These are phyloP conservation scores for Sporobolomyces pararoseus DNA, from an alignment of 768 basidiomycete genomes.

Conservation along the genomic window DNA sequence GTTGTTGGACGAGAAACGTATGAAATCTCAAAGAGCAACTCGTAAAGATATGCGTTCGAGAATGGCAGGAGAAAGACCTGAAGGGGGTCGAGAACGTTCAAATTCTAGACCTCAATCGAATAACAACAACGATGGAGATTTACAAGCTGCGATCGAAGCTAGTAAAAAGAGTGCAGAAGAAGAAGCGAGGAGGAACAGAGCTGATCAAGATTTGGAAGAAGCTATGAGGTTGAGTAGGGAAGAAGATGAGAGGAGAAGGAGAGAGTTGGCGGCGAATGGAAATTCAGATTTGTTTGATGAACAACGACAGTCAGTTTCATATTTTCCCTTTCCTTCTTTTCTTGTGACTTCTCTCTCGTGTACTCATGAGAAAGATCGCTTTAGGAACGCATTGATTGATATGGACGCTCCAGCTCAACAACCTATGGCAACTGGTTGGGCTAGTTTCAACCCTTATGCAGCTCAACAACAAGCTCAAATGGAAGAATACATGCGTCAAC, in stretches of 20 bases:
- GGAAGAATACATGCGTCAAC: conserved; percentile 55
- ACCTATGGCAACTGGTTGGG: conserved; percentile 57
- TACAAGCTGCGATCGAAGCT: conserved; percentile 80
- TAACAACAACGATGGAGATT: conserved; percentile 69
- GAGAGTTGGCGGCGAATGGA: conserved; percentile 69
- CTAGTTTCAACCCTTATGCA: conserved; percentile 81
- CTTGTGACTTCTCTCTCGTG: neutral
- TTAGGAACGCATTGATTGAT: conserved; percentile 43
- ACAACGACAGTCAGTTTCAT: conserved; percentile 60
- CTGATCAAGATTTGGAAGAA: conserved; percentile 73
- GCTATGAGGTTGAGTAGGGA: conserved; percentile 84
- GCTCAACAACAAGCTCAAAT: conserved; percentile 43
- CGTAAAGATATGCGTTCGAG: conserved; percentile 91
- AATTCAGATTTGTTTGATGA: conserved; percentile 79
- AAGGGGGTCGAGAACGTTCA: conserved; percentile 39
- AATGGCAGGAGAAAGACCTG: conserved; percentile 59
- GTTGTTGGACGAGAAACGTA: conserved; percentile 74
- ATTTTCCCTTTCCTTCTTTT: conserved; percentile 31
- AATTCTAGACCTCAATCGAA: conserved; percentile 25
- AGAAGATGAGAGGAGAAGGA: conserved; percentile 74
- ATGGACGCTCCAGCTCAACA: conserved; percentile 55
- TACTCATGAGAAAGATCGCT: neutral
- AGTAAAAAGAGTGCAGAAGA: conserved; percentile 76
- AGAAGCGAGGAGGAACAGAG: conserved; percentile 55
- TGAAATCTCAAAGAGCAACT: conserved; percentile 76